These are phyloP conservation scores for Tagetes patula DNA, from an alignment of 129 eudicot species.

Conservation along the genomic window DNA sequence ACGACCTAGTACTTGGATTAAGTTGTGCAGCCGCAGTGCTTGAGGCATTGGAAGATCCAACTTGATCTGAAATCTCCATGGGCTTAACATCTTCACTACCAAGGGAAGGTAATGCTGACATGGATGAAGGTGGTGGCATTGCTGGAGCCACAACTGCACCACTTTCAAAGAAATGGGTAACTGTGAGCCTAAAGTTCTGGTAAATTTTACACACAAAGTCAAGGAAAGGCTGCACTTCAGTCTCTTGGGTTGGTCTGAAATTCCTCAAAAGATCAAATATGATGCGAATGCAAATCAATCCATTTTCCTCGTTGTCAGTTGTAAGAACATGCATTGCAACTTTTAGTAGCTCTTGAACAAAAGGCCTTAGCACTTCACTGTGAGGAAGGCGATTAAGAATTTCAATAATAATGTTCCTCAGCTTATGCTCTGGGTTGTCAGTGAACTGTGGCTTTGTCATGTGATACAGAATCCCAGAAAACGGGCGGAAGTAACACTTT, in stretches of 20 bases:
- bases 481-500: slow-evolving; percentile 82
- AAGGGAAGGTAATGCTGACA: slow-evolving; percentile 49
- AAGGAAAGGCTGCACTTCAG: slow-evolving; percentile 93
- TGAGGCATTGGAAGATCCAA: slow-evolving; percentile 46
- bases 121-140: slow-evolving; percentile 57
- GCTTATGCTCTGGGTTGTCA: slow-evolving; percentile 84
- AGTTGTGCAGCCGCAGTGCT: slow-evolving; percentile 65
- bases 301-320: slow-evolving; percentile 92
- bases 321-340: slow-evolving; percentile 98
- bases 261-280: slow-evolving; percentile 89
- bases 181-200: slow-evolving; percentile 85
- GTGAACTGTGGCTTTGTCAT: slow-evolving; percentile 84
- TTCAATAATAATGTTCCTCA: slow-evolving; percentile 76
- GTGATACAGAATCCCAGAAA: slow-evolving; percentile 63
- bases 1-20: slow-evolving; percentile 91
- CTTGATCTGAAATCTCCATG: slow-evolving; percentile 83
- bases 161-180: slow-evolving; percentile 82
- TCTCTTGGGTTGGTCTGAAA: slow-evolving; percentile 85
- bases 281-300: slow-evolving; percentile 89
- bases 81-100: slow-evolving; percentile 82
- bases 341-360: slow-evolving; percentile 84
- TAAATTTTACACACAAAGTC: slow-evolving; percentile 94
- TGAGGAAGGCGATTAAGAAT: slow-evolving; percentile 91
- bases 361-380: slow-evolving; percentile 87
- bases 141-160: slow-evolving; percentile 68